Evolutionary conservation across 1,284 basidiomycete genomes (phyloP).

Genomic region (Puccinia hordei): DNA sequence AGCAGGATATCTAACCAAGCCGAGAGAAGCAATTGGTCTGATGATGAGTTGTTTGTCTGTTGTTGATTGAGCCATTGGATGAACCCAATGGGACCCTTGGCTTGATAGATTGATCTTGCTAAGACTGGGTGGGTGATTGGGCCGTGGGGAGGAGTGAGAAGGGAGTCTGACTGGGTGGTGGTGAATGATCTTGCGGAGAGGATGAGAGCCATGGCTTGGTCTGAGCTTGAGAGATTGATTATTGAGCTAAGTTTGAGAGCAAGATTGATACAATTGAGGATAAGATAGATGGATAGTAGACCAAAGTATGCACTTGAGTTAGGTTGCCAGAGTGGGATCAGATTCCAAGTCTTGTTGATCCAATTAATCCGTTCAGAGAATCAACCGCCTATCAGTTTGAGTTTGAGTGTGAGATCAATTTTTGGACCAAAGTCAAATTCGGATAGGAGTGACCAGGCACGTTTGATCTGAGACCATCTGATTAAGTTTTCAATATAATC

Average conservation of each 20-base stretch:
- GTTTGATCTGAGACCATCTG: no score
- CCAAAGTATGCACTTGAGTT: not conserved
- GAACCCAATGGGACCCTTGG: not conserved
- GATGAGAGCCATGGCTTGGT: conserved; percentile 17
- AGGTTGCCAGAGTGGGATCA: not conserved
- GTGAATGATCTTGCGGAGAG: no score
- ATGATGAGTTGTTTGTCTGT: not conserved
- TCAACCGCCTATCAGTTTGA: not conserved
- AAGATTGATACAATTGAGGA: not conserved
- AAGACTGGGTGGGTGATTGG: conserved; percentile 14
- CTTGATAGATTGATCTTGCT: conserved; percentile 14
- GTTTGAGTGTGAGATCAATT: not conserved
- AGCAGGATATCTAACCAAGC: no score
- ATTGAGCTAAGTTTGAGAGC: not conserved
- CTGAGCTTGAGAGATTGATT: not conserved
- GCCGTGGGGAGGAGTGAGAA: not conserved
- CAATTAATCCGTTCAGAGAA: not conserved
- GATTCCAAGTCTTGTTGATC: not conserved
- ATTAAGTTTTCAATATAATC: conserved; percentile 24
- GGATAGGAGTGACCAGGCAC: no score
- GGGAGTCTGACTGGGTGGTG: no score
- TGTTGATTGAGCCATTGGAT: not conserved
- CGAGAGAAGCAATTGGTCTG: conserved; percentile 13
- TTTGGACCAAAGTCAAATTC: conserved; percentile 9
- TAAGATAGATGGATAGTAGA: conserved; percentile 28